phyloP scores from a whole-genome alignment of 2,329 filamentous ascomycete species.

The Alternaria postmessia region DNA sequence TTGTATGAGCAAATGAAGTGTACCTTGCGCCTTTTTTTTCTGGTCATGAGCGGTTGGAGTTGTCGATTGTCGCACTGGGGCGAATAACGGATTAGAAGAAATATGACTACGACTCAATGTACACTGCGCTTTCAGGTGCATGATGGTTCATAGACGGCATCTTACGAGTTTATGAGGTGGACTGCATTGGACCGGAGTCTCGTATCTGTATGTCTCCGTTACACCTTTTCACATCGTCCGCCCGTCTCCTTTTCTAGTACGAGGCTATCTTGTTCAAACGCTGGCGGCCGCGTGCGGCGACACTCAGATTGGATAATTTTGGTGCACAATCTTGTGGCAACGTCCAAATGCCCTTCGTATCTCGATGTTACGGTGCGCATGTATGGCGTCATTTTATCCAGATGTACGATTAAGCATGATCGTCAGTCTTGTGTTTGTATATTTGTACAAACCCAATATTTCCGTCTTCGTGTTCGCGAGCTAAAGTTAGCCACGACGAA shows the following conservation, averaged over 20 bases:
- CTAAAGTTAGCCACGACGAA: not conserved
- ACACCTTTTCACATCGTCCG: not conserved
- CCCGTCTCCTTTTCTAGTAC: not conserved
- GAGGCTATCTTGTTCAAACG: not conserved
- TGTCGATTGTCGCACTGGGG: not conserved
- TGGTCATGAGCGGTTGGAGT: not conserved
- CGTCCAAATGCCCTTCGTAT: not conserved
- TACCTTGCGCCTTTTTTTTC: not conserved
- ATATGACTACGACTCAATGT: not conserved
- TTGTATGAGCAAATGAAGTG: not conserved
- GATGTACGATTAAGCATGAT: not conserved
- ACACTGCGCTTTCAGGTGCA: not conserved
- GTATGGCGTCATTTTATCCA: not conserved
- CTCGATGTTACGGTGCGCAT: not conserved
- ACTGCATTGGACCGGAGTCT: not conserved
- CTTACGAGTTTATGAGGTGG: not conserved
- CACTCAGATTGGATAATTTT: not conserved
- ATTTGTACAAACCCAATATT: not conserved
- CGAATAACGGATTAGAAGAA: not conserved
- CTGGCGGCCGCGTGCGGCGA: not conserved
- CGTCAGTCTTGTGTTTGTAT: not conserved
- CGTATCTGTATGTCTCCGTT: not conserved
- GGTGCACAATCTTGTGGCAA: not conserved
- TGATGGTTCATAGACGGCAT: not conserved
- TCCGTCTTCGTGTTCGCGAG: not conserved